Percentiles rank a stretch among this genome's conserved stretches.
Conservation (phyloP, 345 rosid genomes). For the Salix udensis region DNA sequence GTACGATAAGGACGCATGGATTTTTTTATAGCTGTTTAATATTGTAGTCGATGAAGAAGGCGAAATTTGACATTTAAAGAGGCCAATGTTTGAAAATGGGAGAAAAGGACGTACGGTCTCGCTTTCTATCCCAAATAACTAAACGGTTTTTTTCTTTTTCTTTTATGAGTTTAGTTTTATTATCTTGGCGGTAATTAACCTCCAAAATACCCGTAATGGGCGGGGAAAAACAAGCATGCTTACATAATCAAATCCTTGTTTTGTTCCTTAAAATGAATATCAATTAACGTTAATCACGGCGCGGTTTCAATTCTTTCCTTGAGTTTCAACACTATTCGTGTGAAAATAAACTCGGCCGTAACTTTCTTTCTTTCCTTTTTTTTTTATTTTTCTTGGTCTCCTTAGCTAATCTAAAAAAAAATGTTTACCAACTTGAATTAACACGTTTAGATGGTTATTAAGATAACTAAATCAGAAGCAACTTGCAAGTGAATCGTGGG, state of each 20-base stretch:
- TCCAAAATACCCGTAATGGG: slow-evolving; percentile 18
- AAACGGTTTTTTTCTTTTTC: not conserved
- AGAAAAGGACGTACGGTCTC: slow-evolving; percentile 13
- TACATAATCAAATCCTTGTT: not conserved
- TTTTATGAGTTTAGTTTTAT: not conserved
- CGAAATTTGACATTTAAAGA: slow-evolving; percentile 15
- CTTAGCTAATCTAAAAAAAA: not conserved
- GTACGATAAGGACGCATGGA: slow-evolving; percentile 4
- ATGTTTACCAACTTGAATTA: not conserved
- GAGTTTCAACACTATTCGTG: not conserved
- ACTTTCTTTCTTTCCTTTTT: not conserved
- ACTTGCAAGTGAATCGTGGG: not conserved
- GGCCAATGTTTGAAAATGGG: slow-evolving; percentile 29
- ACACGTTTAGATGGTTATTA: not conserved
- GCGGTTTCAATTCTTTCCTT: not conserved
- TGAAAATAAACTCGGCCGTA: too few species aligned
- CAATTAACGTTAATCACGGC: slow-evolving; percentile 36
- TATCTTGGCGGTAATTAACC: not conserved
- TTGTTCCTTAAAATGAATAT: not conserved
- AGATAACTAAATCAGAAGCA: not conserved
- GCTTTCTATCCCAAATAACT: slow-evolving; percentile 15
- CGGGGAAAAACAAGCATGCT: slow-evolving; percentile 11
- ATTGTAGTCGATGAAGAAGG: slow-evolving; percentile 46
- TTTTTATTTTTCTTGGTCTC: not conserved
- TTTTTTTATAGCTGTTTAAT: not conserved